These are phyloP conservation scores for Hysterium pulicare DNA, from an alignment of 2,329 filamentous ascomycete species.

Conservation along the genomic window DNA sequence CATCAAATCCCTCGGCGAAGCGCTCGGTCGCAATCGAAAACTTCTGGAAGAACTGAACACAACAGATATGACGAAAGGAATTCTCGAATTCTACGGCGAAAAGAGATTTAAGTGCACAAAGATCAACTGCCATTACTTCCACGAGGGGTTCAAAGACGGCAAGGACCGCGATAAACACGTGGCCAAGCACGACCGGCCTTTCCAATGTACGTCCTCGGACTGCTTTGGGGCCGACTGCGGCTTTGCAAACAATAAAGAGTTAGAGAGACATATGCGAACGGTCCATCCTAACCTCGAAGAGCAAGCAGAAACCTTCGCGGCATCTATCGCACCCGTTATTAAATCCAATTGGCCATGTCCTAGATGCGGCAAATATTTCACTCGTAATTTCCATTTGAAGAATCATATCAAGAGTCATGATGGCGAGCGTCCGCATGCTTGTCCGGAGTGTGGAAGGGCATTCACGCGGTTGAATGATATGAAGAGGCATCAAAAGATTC, in stretches of 20 bases:
- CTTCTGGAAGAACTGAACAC: slow-evolving; percentile 25
- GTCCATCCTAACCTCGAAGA: slow-evolving; percentile 5
- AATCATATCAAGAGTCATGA: slow-evolving; percentile 39
- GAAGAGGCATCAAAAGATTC: slow-evolving; percentile 22
- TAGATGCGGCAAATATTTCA: slow-evolving; percentile 39
- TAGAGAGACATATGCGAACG: slow-evolving; percentile 9
- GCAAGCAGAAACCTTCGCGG: slow-evolving; percentile 6
- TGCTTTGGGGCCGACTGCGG: slow-evolving; percentile 12
- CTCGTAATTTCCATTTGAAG: slow-evolving; percentile 34
- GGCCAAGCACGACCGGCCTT: slow-evolving; percentile 12
- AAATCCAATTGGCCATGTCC: slow-evolving; percentile 29
- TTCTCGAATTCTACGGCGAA: slow-evolving; percentile 4
- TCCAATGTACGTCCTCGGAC: slow-evolving; percentile 10
- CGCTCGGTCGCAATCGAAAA: slow-evolving; percentile 26
- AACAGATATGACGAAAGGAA: background rate
- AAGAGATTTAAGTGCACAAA: slow-evolving; percentile 12
- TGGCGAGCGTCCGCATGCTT: slow-evolving; percentile 19
- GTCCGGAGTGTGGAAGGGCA: slow-evolving; percentile 24
- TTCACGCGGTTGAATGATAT: slow-evolving; percentile 24
- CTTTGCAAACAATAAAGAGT: slow-evolving; percentile 7
- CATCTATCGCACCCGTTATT: slow-evolving; percentile 3
- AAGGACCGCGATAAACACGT: slow-evolving; percentile 14
- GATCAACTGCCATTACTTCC: slow-evolving; percentile 15
- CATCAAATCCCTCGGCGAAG: slow-evolving; percentile 21
- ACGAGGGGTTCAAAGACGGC: slow-evolving; percentile 7